Percentiles rank a stretch among this genome's conserved stretches.
Conservation (phyloP, 805 yeast species). For the Komagataella phaffii region DNA sequence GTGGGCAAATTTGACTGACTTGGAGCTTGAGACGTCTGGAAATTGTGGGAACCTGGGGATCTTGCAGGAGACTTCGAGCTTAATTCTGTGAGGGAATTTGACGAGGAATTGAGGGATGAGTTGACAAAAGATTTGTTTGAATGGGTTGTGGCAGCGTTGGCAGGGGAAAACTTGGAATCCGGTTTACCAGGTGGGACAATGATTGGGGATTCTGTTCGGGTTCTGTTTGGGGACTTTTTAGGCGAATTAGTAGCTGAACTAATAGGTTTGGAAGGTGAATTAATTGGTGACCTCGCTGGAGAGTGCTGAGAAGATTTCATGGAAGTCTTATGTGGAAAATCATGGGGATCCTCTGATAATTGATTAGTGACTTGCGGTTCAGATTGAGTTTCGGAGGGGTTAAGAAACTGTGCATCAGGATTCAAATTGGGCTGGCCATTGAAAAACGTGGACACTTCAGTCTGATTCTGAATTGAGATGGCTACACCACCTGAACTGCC, state of each 20-base stretch:
- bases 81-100: background rate
- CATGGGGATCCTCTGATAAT: background rate
- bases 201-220: background rate
- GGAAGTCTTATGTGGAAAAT: background rate
- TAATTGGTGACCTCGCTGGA: background rate
- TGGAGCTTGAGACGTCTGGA: background rate
- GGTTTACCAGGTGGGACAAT: background rate
- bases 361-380: background rate
- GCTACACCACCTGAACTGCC: background rate
- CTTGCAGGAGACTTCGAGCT: background rate
- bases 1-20: background rate
- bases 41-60: background rate
- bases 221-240: background rate
- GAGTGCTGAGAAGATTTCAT: background rate
- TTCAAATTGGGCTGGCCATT: background rate
- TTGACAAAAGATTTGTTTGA: too few relatives aligned
- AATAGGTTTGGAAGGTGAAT: too few relatives aligned
- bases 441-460: background rate
- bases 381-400: background rate
- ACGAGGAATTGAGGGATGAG: too few relatives aligned
- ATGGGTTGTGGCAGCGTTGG: background rate
- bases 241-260: background rate
- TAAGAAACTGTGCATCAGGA: background rate
- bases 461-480: background rate
- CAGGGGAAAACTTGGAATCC: background rate